A percentile compares a stretch with the other conserved stretches of the same genome.
Conservation (phyloP, 2,329 filamentous ascomycete genomes). For the Verticillium nonalfalfae region DNA sequence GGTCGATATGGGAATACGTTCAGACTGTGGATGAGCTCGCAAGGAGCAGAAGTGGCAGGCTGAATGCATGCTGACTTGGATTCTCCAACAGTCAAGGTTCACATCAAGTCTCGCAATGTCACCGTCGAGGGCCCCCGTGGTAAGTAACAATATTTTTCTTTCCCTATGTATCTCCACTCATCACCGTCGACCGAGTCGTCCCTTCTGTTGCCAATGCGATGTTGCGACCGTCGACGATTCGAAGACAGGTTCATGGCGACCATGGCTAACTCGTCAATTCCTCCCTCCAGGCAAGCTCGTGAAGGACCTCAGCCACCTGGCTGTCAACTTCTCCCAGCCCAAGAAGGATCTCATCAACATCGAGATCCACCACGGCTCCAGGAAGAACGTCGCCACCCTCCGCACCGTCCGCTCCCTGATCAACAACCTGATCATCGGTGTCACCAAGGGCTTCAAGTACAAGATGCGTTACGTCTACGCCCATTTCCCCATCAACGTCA, state of each 20-base stretch:
- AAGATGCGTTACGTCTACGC: conserved; percentile 99
- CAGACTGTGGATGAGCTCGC: conserved; percentile 15
- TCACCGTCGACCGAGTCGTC: not conserved
- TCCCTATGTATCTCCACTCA: not conserved
- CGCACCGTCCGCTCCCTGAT: conserved; percentile 97
- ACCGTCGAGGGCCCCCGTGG: conserved; percentile 95
- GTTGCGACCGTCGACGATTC: too few species aligned
- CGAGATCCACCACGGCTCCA: conserved; percentile 95
- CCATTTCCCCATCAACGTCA: conserved; percentile 99
- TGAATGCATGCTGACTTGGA: conserved; percentile 24
- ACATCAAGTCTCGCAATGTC: conserved; percentile 94
- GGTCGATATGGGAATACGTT: conserved; percentile 10
- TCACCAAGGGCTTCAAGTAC: conserved; percentile 99
- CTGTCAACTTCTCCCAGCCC: conserved; percentile 90
- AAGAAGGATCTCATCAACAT: conserved; percentile 86
- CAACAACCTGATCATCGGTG: conserved; percentile 97
- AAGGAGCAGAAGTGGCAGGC: conserved; percentile 15
- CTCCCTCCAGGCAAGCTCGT: conserved; percentile 70
- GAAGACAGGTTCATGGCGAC: not conserved
- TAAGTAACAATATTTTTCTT: conserved; percentile 32
- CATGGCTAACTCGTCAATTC: conserved; percentile 4
- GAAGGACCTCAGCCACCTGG: conserved; percentile 95
- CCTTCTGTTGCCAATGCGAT: too few species aligned
- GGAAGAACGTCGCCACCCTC: conserved; percentile 97
- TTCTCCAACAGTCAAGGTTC: conserved; percentile 75